Conservation (phyloP, 371 early-diverging fungal genomes). For the Haplosporangium sp. region DNA sequence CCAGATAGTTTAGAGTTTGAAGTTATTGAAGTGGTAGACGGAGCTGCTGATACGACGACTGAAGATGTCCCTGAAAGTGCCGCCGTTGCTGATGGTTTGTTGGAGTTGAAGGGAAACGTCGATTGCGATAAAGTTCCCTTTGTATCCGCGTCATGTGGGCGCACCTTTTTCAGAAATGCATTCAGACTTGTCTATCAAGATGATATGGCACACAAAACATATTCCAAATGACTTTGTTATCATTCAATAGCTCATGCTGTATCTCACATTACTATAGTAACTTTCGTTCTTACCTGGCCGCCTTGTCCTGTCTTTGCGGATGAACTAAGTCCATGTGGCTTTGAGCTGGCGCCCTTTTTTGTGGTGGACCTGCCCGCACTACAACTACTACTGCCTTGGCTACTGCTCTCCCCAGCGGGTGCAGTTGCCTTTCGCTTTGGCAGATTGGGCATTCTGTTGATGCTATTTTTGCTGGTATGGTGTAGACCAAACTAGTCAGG, state of each 20-base stretch:
- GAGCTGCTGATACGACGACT: no score
- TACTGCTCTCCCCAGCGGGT: background rate
- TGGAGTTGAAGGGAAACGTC: background rate
- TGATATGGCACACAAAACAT: no score
- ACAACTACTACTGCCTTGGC: background rate
- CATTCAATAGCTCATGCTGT: no score
- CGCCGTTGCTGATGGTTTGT: background rate
- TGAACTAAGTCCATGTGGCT: no score
- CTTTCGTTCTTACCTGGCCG: no score
- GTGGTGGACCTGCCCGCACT: background rate
- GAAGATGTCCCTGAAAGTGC: background rate
- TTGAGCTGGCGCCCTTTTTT: conserved; percentile 10
- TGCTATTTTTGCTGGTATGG: no score
- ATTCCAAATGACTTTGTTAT: no score
- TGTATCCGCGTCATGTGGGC: background rate
- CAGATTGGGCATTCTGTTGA: conserved; percentile 3
- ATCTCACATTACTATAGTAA: no score
- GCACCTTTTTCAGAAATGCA: conserved; percentile 8
- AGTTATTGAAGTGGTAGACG: no score
- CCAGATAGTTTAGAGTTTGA: no score
- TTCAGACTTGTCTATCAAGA: conserved; percentile 13
- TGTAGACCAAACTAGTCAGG: no score
- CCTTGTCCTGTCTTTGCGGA: no score
- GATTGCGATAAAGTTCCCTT: background rate
- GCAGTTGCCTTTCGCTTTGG: conserved; percentile 16